A percentile compares a stretch with the other conserved stretches of the same genome.
phyloP scores from a whole-genome alignment of 352 stramenopile species.

The Thraustotheca clavata region DNA sequence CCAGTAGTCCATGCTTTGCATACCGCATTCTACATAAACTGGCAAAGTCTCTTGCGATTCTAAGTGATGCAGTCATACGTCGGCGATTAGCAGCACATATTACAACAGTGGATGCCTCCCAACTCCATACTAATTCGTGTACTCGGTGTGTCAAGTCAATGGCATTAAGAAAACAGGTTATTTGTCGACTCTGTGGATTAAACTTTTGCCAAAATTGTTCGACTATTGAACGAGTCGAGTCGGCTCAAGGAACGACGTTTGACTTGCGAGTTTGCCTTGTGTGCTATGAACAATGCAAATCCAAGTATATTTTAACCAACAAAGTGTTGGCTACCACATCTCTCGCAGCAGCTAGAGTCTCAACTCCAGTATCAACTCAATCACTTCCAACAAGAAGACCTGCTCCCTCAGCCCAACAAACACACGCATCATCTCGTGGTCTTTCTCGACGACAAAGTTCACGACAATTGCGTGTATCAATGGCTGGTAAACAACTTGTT shows the following conservation, averaged over 20 bases:
- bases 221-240: conserved; percentile 5
- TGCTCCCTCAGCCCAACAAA: neutral
- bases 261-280: conserved; percentile 11
- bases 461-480: neutral
- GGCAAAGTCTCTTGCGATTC: neutral
- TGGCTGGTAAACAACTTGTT: neutral
- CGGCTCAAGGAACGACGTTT: neutral
- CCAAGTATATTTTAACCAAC: conserved; percentile 14
- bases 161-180: neutral
- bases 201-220: conserved; percentile 14
- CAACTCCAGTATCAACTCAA: neutral
- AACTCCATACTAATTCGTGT: neutral
- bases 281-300: conserved; percentile 10
- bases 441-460: neutral
- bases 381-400: neutral
- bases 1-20: neutral
- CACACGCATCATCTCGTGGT: too few relatives aligned
- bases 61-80: neutral
- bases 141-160: neutral
- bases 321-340: neutral
- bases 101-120: neutral
- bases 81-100: neutral
- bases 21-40: conserved; percentile 5
- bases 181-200: conserved; percentile 1
- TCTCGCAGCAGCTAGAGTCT: neutral